A percentile compares a stretch with the other conserved stretches of the same genome.
These are phyloP conservation scores for Lactifluus pinguis DNA, from an alignment of 768 basidiomycete genomes.

Conservation along the genomic window DNA sequence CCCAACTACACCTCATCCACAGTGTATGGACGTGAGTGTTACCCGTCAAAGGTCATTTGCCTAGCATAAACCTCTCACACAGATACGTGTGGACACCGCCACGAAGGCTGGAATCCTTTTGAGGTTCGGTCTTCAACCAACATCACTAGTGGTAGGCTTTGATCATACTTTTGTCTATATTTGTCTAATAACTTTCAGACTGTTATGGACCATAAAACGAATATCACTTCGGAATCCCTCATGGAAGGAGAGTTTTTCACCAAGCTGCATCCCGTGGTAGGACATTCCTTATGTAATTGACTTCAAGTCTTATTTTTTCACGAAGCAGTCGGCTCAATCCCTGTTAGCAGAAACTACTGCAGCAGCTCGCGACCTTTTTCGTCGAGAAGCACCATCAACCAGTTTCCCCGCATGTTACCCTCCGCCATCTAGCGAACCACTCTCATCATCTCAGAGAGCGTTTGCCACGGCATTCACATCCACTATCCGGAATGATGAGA, in stretches of 20 bases:
- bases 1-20: not conserved
- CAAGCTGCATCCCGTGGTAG: not conserved
- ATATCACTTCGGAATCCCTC: not conserved
- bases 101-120: not conserved
- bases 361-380: not conserved
- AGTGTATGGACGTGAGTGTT: not conserved
- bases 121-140: not conserved
- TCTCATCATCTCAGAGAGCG: not conserved
- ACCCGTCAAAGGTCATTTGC: no score
- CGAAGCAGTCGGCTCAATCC: not conserved
- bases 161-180: not conserved
- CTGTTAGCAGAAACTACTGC: not conserved
- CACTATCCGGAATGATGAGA: not conserved
- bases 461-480: not conserved
- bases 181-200: not conserved
- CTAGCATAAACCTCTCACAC: no score
- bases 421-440: not conserved
- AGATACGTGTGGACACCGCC: slow-evolving; percentile 1
- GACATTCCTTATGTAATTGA: not conserved
- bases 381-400: not conserved
- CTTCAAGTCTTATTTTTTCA: not conserved
- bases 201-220: not conserved
- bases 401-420: slow-evolving; percentile 9
- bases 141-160: not conserved
- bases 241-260: not conserved